Evolutionary conservation across 106 monocot species (phyloP).

Genomic region (Dendrobium huoshanense): DNA sequence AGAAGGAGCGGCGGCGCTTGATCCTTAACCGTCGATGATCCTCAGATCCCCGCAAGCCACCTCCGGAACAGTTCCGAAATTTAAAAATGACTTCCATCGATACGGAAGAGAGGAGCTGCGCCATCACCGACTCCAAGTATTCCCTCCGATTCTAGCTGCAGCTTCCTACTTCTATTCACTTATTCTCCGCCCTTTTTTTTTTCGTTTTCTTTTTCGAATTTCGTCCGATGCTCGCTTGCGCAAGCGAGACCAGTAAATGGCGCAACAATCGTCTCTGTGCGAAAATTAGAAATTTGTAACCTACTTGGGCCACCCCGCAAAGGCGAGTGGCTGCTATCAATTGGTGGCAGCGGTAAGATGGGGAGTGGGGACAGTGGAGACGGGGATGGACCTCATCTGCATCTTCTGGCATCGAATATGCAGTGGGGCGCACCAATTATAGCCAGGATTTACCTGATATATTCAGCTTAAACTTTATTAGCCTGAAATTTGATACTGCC

Average conservation of each 20-base stretch:
- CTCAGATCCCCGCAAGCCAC: slow-evolving; percentile 2
- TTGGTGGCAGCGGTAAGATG: background rate
- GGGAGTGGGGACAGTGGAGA: too few relatives aligned
- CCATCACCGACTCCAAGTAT: slow-evolving; percentile 5
- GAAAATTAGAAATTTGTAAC: background rate
- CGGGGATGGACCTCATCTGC: too few relatives aligned
- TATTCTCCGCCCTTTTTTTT: background rate
- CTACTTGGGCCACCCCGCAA: background rate
- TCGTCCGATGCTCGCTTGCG: too few relatives aligned
- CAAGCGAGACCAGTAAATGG: background rate
- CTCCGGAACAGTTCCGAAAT: background rate
- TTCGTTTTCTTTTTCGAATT: background rate
- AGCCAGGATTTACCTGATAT: too few relatives aligned
- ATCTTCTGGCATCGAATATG: too few relatives aligned
- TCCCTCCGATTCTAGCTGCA: background rate
- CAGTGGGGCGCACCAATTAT: too few relatives aligned
- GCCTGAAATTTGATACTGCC: too few relatives aligned
- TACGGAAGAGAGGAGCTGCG: slow-evolving; percentile 11
- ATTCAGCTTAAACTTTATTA: too few relatives aligned
- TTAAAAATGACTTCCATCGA: slow-evolving; percentile 4
- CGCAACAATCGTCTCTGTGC: background rate
- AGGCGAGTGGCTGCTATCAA: background rate
- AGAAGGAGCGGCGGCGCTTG: background rate
- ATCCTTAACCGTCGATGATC: background rate
- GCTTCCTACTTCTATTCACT: background rate